Evolutionary conservation across 306 rosid genomes (phyloP).

Genomic region (Pyrus pyrifolia): DNA sequence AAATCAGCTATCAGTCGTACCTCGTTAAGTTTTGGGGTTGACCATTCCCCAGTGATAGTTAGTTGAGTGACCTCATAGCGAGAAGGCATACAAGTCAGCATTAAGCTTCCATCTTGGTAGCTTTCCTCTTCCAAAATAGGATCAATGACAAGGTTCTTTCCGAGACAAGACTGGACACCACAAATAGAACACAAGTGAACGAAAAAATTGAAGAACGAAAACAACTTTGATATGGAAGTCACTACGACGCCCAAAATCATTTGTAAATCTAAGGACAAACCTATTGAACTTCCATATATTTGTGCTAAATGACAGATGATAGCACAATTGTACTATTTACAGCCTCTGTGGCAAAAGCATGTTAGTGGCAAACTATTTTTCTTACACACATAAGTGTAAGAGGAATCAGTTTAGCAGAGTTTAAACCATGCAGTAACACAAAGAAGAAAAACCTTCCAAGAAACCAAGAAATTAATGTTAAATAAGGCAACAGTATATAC

Average conservation of each 20-base stretch:
- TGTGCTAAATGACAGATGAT: neutral
- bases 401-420: neutral
- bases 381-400: neutral
- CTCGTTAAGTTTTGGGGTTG: constrained; percentile 51
- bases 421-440: constrained; percentile 1
- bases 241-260: neutral
- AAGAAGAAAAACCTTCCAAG: constrained; percentile 1
- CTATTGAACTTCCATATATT: neutral
- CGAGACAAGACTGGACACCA: constrained; percentile 57
- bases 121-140: constrained; percentile 87
- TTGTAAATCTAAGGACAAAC: neutral
- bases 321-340: neutral
- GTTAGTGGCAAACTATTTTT: neutral
- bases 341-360: neutral
- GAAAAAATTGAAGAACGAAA: neutral
- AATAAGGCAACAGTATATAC: neutral
- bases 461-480: neutral
- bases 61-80: constrained; percentile 94
- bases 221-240: neutral
- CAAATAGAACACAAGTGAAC: neutral
- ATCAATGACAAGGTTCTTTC: constrained; percentile 80
- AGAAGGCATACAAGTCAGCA: constrained; percentile 86
- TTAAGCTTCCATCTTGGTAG: constrained; percentile 82
- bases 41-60: constrained; percentile 88
- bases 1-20: constrained; percentile 16